Evolutionary conservation across 2,329 filamentous ascomycete genomes (phyloP), one percentile per base, ranked within the genome.

Genomic region (Cladosporium sp.): DNA sequence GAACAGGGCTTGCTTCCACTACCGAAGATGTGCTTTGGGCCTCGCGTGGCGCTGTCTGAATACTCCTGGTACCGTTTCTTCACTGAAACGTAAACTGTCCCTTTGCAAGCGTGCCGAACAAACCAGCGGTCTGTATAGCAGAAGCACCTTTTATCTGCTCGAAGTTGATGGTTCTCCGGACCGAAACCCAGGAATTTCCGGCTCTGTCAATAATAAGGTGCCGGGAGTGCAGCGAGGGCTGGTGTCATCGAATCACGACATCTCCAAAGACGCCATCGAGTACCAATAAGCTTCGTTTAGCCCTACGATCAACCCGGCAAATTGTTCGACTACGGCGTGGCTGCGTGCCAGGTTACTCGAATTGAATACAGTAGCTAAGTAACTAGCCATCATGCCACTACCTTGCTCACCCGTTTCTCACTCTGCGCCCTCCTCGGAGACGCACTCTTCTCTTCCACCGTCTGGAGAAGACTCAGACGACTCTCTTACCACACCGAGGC

Each of bases 401-500:
- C 69, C 69, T 39, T 71, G 69, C 58, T 70, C 68, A 9, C 69
- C 69, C 24, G 69, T 68, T 45, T 68, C 65, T 53, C 66, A 65
- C 48, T 70, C 68, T 24, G 63, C 66, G 19, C 64, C 64, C 19
- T 67, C 67, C 17, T 60, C 64, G 52, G 61, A 63, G 20, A 61
- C 62, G 47, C 65, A 62, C 3, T 59, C 62, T 17, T 45, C 42
- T 28, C 22, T 45, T 45, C 61, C 5, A 57, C 63, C 44, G 22
- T 37, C 32, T n/a, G 60, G 62, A 34, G 66, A 64, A 24, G 68
- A 71, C 24, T 67, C 66, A 15, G 68, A 70, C 51, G 66, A 66
- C 51, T 65, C 63, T 28, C 66, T 70, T 17, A 70, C 67, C 32
- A 71, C 69, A 17, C 69, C 69, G 19, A 63, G 67, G 56, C 61